Base-by-base conservation (phyloP, 495 filamentous ascomycete species). In the Talaromyces liani region DNA sequence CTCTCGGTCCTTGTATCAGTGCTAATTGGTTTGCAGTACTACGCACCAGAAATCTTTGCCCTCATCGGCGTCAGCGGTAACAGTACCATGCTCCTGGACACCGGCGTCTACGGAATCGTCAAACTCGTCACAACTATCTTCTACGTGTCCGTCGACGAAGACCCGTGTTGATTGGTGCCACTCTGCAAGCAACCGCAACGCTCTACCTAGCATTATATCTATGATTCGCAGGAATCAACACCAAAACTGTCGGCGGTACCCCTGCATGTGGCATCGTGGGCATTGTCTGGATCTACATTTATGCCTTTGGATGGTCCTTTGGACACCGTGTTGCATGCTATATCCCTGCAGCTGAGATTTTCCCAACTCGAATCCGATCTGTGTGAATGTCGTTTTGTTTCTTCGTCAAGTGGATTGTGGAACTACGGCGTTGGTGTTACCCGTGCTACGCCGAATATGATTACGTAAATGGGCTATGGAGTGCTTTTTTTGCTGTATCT, bases 101-200 rank as follows among this genome's bases (percentile, higher is more conserved):
- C 77, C 2, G 79, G 79, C 10, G 67, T 81, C 34, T 79, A 79
- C 34, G 77, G 77, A 4, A 72, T 73, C 5, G 77, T 77, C 16
- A 79, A 75, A 64, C 84, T 80, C 6, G 70, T 81, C 55, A 87
- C 85, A 7, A 65, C 86, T n/a, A 64, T 87, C 63, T 86, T 82
- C 36, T 41, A 41, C 73, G 74, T 87, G 2, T 71, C 81, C 24
- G 80, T 24, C 79, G 84, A 5, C 78, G 82, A 3, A 73, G 76
- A 24, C 79, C 85, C 20, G 74, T 88, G 1, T 79, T 88, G 36
- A 9, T 41, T 41, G 36, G 36, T 16, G 36, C 36, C 2, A 41
- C 36, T 41, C 36, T 41, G 9, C 36, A 41, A 16, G 36, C 36
- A 9, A 41, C 36, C 4, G 36, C 36, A 41, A 41, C n/a, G 36